Conservation (phyloP, 2,329 filamentous ascomycete species). For the Chrysoporthe deuterocubensis region DNA sequence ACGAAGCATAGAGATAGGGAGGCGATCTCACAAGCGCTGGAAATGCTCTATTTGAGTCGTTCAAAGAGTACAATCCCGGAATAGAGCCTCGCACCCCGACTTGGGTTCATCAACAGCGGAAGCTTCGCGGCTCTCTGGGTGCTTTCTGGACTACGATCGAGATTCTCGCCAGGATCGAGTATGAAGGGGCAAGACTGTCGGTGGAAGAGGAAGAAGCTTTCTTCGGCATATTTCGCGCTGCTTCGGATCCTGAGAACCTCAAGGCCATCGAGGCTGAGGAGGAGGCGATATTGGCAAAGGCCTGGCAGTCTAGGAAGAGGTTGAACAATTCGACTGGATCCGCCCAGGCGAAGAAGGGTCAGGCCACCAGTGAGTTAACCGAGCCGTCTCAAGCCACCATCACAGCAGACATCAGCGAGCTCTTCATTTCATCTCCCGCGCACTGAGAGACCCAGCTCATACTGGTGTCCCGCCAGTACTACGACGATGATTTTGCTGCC, state of each 20-base stretch:
- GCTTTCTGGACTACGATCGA: not conserved
- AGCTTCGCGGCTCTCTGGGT: not conserved
- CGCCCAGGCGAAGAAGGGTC: conserved; percentile 2
- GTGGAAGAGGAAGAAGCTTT: not conserved
- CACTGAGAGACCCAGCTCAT: not conserved
- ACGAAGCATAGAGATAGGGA: not conserved
- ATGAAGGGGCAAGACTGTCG: not conserved
- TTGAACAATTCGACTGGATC: not conserved
- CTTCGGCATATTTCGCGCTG: not conserved
- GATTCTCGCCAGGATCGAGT: too few relatives aligned
- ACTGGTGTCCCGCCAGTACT: not conserved
- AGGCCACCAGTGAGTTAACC: not conserved
- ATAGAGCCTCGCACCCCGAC: not conserved
- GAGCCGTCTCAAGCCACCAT: not conserved
- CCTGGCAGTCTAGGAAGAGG: not conserved
- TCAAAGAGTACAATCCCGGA: not conserved
- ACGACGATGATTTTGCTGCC: not conserved
- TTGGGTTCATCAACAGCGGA: not conserved
- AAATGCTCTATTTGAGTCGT: not conserved
- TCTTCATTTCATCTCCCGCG: not conserved
- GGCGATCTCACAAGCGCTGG: not conserved
- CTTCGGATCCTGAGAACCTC: not conserved
- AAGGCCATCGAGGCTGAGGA: not conserved
- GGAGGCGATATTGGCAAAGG: too few relatives aligned
- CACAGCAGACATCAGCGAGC: not conserved